Evolutionary conservation across 2,329 filamentous ascomycete genomes (phyloP).

Genomic region (Beauveria asiatica): DNA sequence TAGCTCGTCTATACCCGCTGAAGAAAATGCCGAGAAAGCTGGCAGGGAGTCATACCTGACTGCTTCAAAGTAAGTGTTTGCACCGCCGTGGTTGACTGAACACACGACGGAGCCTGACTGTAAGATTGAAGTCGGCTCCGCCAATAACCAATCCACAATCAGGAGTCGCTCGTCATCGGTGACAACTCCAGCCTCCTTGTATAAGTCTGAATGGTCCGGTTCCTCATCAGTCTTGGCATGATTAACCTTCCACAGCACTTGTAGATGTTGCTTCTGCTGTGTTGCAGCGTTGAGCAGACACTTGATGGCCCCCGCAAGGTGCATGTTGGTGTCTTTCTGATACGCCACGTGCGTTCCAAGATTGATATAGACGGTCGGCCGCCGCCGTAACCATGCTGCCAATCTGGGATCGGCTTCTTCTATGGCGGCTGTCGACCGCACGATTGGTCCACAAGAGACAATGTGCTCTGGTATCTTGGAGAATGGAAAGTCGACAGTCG

Average conservation of each 20-base stretch:
- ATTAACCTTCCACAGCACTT: conserved; percentile 25
- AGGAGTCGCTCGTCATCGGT: conserved; percentile 12
- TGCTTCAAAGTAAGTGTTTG: conserved; percentile 35
- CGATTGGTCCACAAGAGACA: conserved; percentile 34
- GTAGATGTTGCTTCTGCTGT: not conserved
- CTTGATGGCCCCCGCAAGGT: conserved; percentile 20
- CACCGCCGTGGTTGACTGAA: conserved; percentile 32
- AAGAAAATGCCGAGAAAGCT: not conserved
- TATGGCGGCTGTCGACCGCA: conserved; percentile 28
- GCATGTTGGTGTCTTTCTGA: conserved; percentile 15
- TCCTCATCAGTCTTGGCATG: conserved; percentile 4
- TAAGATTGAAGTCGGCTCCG: conserved; percentile 26
- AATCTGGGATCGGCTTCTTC: conserved; percentile 33
- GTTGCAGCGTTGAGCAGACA: not conserved
- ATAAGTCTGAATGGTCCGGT: conserved; percentile 12
- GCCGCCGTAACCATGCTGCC: conserved; percentile 30
- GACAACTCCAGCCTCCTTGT: conserved; percentile 9
- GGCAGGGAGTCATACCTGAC: conserved; percentile 25
- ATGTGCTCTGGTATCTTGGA: conserved; percentile 28
- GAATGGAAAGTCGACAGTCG: conserved; percentile 21
- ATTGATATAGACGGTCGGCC: conserved; percentile 38
- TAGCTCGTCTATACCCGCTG: not conserved
- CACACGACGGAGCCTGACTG: conserved; percentile 25
- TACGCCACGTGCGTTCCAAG: conserved; percentile 32
- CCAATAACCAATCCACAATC: conserved; percentile 22